These are phyloP conservation scores for Senna siamea DNA, from an alignment of 306 rosid genomes.

Conservation along the genomic window DNA sequence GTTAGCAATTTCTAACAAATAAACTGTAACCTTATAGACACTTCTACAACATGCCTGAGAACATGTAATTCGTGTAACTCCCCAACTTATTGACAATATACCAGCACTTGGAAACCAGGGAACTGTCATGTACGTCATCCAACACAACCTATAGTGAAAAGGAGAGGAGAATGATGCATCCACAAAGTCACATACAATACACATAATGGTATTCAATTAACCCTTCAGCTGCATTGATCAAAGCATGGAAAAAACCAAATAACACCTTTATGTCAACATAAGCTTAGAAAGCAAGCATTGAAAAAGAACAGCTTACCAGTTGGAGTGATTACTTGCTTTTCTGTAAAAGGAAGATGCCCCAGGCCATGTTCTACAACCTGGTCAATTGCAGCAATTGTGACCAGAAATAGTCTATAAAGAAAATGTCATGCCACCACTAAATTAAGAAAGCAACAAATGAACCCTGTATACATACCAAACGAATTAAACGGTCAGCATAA, in stretches of 20 bases:
- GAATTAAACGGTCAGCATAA: conserved; percentile 93
- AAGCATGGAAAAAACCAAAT: conserved; percentile 18
- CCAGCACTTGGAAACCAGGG: conserved; percentile 13
- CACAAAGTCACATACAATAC: background rate
- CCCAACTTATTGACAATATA: conserved; percentile 1
- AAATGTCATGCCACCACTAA: conserved; percentile 23
- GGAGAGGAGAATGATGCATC: conserved; percentile 17
- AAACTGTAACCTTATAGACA: conserved; percentile 3
- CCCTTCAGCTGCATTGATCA: background rate
- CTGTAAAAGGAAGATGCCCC: conserved; percentile 98
- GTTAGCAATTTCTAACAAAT: conserved; percentile 1
- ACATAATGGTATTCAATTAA: conserved; percentile 3
- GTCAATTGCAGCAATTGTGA: conserved; percentile 41
- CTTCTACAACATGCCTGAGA: background rate
- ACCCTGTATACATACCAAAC: conserved; percentile 66
- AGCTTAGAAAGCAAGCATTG: conserved; percentile 7
- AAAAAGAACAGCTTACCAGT: conserved; percentile 70
- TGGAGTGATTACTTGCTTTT: conserved; percentile 93
- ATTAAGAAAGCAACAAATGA: conserved; percentile 35
- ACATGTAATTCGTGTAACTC: background rate
- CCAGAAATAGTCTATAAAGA: conserved; percentile 29
- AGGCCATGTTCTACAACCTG: conserved; percentile 99
- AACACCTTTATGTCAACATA: conserved; percentile 7
- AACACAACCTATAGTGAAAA: background rate
- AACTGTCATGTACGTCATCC: background rate